Evolutionary conservation across 352 stramenopile species (phyloP).

Genomic region (Elongisporangium undulatum): DNA sequence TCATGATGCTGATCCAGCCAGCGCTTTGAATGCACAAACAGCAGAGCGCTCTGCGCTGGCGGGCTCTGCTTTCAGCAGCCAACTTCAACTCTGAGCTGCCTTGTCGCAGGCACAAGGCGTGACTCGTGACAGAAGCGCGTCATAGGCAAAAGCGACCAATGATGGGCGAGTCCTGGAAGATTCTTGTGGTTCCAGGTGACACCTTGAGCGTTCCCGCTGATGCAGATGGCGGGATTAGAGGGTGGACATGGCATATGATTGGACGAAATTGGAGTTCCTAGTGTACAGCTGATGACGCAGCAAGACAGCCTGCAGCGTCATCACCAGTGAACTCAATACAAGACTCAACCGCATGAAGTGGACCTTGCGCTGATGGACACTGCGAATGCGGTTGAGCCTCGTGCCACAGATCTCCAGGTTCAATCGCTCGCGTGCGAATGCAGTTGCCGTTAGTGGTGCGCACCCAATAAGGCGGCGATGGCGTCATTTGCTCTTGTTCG

Average conservation of each 20-base stretch:
- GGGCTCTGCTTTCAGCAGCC: neutral
- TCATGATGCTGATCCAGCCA: neutral
- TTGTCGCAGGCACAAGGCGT: slow-evolving; percentile 7
- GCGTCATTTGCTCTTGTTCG: neutral
- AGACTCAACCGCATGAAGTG: neutral
- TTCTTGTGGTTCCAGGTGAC: neutral
- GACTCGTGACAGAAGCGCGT: slow-evolving; percentile 9
- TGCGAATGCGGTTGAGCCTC: neutral
- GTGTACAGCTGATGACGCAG: neutral
- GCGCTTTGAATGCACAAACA: neutral
- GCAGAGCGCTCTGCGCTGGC: neutral
- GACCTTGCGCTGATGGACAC: neutral
- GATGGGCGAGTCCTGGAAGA: neutral
- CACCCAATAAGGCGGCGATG: neutral
- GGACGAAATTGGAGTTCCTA: neutral
- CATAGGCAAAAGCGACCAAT: neutral
- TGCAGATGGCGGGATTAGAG: neutral
- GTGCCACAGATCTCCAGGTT: neutral
- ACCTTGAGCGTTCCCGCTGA: neutral
- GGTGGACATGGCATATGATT: neutral
- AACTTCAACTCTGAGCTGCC: neutral
- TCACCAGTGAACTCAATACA: neutral
- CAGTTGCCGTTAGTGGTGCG: neutral
- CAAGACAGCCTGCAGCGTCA: neutral
- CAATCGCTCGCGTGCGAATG: neutral